Conservation (phyloP, 192 early-diverging fungal genomes). For the Backusella morwellensis region DNA sequence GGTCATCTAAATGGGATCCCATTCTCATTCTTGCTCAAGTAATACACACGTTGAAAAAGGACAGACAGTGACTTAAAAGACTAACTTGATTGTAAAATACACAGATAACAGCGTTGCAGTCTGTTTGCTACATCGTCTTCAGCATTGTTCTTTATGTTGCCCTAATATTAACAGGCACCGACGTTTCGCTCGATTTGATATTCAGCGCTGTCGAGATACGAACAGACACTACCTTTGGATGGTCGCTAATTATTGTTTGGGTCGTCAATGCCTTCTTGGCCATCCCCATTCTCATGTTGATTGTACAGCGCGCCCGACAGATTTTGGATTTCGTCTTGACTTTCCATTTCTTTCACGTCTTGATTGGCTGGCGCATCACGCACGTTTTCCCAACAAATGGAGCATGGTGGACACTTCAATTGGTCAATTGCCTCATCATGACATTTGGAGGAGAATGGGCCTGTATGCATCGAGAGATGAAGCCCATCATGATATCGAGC, state of each 20-base stretch:
- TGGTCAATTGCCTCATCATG: slow-evolving; percentile 53
- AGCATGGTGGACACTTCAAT: slow-evolving; percentile 67
- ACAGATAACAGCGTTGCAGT: slow-evolving; percentile 57
- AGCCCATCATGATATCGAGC: slow-evolving; percentile 59
- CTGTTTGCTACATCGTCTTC: slow-evolving; percentile 54
- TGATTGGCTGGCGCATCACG: slow-evolving; percentile 56
- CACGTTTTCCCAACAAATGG: slow-evolving; percentile 58
- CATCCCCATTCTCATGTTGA: slow-evolving; percentile 45
- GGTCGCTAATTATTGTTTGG: slow-evolving; percentile 64
- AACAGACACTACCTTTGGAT: slow-evolving; percentile 64
- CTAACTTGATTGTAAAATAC: background rate
- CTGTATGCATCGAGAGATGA: slow-evolving; percentile 79
- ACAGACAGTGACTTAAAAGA: background rate
- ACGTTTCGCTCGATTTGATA: slow-evolving; percentile 66
- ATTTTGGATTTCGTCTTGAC: slow-evolving; percentile 79
- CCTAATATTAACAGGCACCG: slow-evolving; percentile 58
- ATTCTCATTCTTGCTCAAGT: slow-evolving; percentile 49
- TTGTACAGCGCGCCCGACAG: slow-evolving; percentile 75
- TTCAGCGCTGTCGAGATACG: slow-evolving; percentile 58
- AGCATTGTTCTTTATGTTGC: slow-evolving; percentile 49
- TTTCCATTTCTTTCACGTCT: slow-evolving; percentile 64
- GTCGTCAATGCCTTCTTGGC: slow-evolving; percentile 60
- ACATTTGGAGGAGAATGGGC: slow-evolving; percentile 77
- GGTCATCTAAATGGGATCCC: slow-evolving; percentile 48
- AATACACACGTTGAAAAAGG: background rate